Percentiles rank a stretch among this genome's conserved stretches.
Evolutionary conservation across 2,329 filamentous ascomycete species (phyloP).

Genomic region (Colletotrichum liaoningense): DNA sequence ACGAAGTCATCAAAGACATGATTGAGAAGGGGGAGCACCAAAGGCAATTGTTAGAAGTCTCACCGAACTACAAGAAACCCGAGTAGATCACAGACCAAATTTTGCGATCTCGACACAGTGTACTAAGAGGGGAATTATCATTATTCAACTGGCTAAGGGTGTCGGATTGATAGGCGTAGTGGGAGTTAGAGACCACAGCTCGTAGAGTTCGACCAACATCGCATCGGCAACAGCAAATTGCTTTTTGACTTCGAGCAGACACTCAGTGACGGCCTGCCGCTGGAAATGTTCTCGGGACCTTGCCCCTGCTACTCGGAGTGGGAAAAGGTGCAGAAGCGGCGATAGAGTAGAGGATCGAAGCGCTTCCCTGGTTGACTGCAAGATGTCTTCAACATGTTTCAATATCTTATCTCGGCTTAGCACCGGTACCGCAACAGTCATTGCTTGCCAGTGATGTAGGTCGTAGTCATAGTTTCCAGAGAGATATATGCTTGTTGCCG

Average conservation of each 20-base stretch:
- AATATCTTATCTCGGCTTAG: conserved; percentile 39
- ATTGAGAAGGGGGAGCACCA: conserved; percentile 40
- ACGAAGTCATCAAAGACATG: conserved; percentile 42
- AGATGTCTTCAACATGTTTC: conserved; percentile 40
- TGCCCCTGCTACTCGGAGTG: conserved; percentile 48
- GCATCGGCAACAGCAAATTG: conserved; percentile 21
- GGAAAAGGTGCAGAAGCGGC: conserved; percentile 47
- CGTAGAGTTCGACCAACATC: conserved; percentile 8
- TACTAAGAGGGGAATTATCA: background rate
- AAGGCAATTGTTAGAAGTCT: conserved; percentile 35
- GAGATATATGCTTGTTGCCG: conserved; percentile 50
- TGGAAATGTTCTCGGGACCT: conserved; percentile 41
- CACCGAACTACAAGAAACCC: conserved; percentile 9
- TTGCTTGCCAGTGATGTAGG: conserved; percentile 42
- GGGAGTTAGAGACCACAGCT: conserved; percentile 1
- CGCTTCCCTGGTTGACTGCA: conserved; percentile 33
- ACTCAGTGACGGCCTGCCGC: conserved; percentile 35
- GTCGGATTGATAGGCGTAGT: background rate
- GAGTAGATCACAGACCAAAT: background rate
- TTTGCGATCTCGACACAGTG: no score
- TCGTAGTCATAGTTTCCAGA: conserved; percentile 52
- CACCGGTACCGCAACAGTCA: conserved; percentile 39
- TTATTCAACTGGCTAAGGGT: background rate
- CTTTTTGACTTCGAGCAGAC: conserved; percentile 32
- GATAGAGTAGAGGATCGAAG: conserved; percentile 42